phyloP scores from a whole-genome alignment of 495 filamentous ascomycete genomes.

The Neurospora terricola region DNA sequence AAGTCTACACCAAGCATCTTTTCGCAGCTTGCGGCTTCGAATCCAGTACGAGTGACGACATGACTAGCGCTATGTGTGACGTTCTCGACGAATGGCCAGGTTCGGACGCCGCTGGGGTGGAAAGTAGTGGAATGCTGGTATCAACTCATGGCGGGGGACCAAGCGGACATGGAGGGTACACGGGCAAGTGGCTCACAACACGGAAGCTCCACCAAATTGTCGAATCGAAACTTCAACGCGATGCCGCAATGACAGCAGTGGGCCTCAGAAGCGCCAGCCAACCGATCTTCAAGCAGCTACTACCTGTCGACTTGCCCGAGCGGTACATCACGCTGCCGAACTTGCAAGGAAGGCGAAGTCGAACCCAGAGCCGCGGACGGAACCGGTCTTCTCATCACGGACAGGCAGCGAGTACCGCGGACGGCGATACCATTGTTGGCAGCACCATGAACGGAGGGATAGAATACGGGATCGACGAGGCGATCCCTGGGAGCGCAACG shows the following conservation, averaged over 20 bases:
- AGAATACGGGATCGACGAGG: background rate
- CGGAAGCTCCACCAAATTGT: constrained; percentile 26
- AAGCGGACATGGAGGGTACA: background rate
- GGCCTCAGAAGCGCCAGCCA: constrained; percentile 9
- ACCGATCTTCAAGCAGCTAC: constrained; percentile 27
- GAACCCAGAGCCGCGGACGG: background rate
- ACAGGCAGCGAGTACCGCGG: background rate
- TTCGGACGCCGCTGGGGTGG: background rate
- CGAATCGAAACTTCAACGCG: constrained; percentile 21
- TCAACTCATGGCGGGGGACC: background rate
- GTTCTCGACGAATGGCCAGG: constrained; percentile 15
- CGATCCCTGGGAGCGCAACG: background rate
- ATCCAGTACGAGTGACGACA: constrained; percentile 24
- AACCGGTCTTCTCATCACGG: background rate
- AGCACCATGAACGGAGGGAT: background rate
- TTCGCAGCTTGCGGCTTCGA: constrained; percentile 28
- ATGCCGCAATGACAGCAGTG: constrained; percentile 1
- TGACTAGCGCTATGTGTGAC: constrained; percentile 24
- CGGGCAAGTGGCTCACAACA: constrained; percentile 12
- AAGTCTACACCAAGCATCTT: constrained; percentile 23
- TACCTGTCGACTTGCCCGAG: constrained; percentile 21
- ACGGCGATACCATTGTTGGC: background rate
- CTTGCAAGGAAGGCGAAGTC: constrained; percentile 1
- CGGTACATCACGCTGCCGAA: constrained; percentile 24
- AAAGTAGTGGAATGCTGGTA: background rate